Evolutionary conservation across 2,329 filamentous ascomycete genomes (phyloP).

Genomic region (Pseudogymnoascus sp.): DNA sequence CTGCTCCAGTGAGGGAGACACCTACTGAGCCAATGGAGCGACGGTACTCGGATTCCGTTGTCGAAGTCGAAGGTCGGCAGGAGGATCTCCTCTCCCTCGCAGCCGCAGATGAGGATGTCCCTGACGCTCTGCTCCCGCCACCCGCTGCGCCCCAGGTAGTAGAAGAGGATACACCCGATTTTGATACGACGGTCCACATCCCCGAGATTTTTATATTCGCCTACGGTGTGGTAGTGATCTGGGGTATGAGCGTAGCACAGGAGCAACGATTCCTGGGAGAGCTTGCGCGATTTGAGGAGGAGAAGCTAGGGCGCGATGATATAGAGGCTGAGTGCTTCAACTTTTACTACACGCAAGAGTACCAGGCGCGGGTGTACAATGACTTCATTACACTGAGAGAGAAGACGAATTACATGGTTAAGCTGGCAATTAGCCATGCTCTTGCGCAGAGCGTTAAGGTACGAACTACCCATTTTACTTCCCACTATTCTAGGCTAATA

Average conservation of each 20-base stretch:
- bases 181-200: constrained; percentile 82
- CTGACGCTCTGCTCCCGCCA: constrained; percentile 10
- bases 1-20: constrained; percentile 26
- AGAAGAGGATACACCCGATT: constrained; percentile 51
- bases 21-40: constrained; percentile 47
- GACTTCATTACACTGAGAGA: constrained; percentile 95
- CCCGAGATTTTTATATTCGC: constrained; percentile 95
- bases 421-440: constrained; percentile 91
- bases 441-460: constrained; percentile 92
- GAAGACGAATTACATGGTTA: constrained; percentile 96
- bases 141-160: constrained; percentile 14
- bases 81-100: constrained; percentile 57
- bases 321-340: constrained; percentile 97
- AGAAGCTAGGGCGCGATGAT: constrained; percentile 80
- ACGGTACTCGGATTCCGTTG: constrained; percentile 67
- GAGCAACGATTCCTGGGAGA: constrained; percentile 90
- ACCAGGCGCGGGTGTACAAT: constrained; percentile 98
- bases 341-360: constrained; percentile 97
- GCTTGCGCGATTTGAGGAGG: constrained; percentile 85
- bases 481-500: constrained; percentile 13
- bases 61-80: constrained; percentile 54
- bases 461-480: constrained; percentile 15
- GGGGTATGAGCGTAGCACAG: constrained; percentile 90
- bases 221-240: constrained; percentile 95
- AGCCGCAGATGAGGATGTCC: constrained; percentile 25